These are phyloP conservation scores for Epithele typhae DNA, from an alignment of 768 basidiomycete genomes.

Conservation along the genomic window DNA sequence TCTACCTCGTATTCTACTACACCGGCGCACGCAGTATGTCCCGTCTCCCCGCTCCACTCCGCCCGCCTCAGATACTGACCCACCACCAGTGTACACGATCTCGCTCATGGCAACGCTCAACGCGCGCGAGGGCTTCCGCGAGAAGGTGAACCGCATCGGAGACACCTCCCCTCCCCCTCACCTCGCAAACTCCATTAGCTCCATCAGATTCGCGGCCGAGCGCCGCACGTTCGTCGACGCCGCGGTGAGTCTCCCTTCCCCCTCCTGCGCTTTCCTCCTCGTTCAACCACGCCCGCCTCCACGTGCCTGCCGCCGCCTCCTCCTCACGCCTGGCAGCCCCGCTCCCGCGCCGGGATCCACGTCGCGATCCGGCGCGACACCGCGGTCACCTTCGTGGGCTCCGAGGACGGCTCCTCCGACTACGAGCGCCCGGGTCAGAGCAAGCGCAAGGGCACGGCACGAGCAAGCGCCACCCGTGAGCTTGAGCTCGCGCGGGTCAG, in stretches of 20 bases:
- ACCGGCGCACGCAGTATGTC: slow-evolving; percentile 10
- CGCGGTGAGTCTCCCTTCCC: not conserved
- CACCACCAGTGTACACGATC: slow-evolving; percentile 6
- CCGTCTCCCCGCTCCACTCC: not conserved
- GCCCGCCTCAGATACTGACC: not conserved
- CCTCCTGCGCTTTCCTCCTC: not conserved
- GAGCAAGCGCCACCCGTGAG: no score
- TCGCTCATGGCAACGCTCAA: slow-evolving; percentile 12
- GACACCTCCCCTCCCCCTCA: slow-evolving; percentile 4
- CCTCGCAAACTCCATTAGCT: not conserved
- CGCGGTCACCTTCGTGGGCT: slow-evolving; percentile 6
- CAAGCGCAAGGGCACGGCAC: not conserved
- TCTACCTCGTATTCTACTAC: slow-evolving; percentile 16
- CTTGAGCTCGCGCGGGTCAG: no score
- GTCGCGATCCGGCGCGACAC: slow-evolving; percentile 7
- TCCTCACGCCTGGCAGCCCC: not conserved
- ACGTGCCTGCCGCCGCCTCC: not conserved
- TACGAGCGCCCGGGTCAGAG: not conserved
- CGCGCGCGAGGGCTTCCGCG: slow-evolving; percentile 10
- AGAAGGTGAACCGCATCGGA: slow-evolving; percentile 1
- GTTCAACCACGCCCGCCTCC: no score
- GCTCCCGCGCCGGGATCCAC: not conserved
- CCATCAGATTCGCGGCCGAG: not conserved
- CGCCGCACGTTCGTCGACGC: not conserved
- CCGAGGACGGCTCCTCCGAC: not conserved